Base-by-base conservation (phyloP, 176 grass and related monocot genomes). In the Oryza glumipatula region DNA sequence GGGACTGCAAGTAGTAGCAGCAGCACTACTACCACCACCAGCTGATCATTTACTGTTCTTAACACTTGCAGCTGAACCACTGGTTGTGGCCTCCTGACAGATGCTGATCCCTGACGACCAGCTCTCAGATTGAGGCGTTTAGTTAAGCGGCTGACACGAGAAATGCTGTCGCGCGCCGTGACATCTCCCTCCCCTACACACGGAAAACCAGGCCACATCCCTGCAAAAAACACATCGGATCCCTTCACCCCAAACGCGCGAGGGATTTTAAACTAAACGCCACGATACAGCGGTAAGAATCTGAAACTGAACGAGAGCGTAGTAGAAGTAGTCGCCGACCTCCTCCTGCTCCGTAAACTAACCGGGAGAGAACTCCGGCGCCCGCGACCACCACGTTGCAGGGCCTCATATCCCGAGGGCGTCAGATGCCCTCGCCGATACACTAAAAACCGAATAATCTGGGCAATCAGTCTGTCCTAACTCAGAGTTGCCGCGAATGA, bases 221-320 rank as follows among this genome's bases (percentile, higher is more conserved):
- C 41, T 16, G 73, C 84, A 44, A 44, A 44, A 44, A 44, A 44
- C 43, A 44, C 43, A 86, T 90, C 33, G 88, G 88, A 90, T 86
- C 80, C 84, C 45, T 33, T 85, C 30, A 26, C 65, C 63, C 39
- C 19, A 11, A 4, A 8, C 51, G 13, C 84, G 46, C 47, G 3
- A 24, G 26, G 43, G 23, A 23, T 51, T 52, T 33, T 77, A 82
- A 78, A 51, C 9, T 26, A 82, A 65, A 48, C 43, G 30, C 11
- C 3, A 21, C n/a, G n/a, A 30, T 11, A 33, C 68, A 24, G 16
- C 15, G 58, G 58, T 24, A 5, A 46, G 84, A 72, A 88, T 44
- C 43, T 10, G 84, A 72, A 88, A 9, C 43, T 10, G 43, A 44
- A 44, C 43, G 43, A 44, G 9, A 32, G 30, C 30, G 30, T 32